A percentile compares a stretch with the other conserved stretches of the same genome.
These are phyloP conservation scores for Haematococcus sp. DNA, from an alignment of 139 green algal species.

Conservation along the genomic window DNA sequence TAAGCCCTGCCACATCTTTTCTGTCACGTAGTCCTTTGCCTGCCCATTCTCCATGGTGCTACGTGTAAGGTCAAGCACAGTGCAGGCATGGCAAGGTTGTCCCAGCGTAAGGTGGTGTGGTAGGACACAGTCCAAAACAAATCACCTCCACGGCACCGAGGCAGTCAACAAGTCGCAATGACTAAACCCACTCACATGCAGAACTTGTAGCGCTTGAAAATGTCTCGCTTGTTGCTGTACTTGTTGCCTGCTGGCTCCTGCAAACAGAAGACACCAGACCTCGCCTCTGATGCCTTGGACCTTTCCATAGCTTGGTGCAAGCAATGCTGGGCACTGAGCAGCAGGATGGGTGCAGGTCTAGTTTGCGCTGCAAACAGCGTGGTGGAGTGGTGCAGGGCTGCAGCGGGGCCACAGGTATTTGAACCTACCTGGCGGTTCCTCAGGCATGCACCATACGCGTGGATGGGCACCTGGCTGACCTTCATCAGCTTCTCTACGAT, in stretches of 20 bases:
- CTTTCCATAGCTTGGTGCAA: too few species aligned
- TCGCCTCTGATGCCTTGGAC: neutral
- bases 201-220: constrained; percentile 13
- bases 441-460: constrained; percentile 4
- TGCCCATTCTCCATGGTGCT: constrained; percentile 20
- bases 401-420: too few species aligned
- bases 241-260: neutral
- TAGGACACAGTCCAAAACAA: too few species aligned
- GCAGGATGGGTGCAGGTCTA: too few species aligned
- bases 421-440: constrained; percentile 4
- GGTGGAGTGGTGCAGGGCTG: too few species aligned
- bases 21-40: constrained; percentile 27
- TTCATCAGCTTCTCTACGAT: constrained; percentile 15
- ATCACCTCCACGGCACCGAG: too few species aligned
- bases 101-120: too few species aligned
- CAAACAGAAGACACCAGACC: neutral
- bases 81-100: too few species aligned
- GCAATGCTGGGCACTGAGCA: too few species aligned
- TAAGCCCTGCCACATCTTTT: constrained; percentile 32
- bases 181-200: constrained; percentile 20
- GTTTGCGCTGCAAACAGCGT: too few species aligned
- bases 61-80: too few species aligned
- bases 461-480: neutral
- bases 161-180: too few species aligned
- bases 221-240: neutral